A percentile compares a stretch with the other conserved stretches of the same genome.
Conservation (phyloP, 2,329 filamentous ascomycete genomes). For the Calonectria fujianensis region DNA sequence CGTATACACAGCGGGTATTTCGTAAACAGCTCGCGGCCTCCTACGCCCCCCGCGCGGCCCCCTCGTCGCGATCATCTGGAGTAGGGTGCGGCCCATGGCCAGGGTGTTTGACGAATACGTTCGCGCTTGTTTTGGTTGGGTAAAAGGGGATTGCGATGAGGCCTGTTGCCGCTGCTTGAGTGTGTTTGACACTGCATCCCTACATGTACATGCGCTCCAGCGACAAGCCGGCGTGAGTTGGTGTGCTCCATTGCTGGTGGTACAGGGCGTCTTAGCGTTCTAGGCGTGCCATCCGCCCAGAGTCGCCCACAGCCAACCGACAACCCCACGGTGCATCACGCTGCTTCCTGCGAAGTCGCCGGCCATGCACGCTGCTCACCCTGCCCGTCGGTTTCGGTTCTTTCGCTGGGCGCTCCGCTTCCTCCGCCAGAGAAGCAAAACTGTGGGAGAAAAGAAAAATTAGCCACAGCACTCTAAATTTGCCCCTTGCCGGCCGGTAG, state of each 20-base stretch:
- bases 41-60: conserved; percentile 24
- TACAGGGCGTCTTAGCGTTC: conserved; percentile 1
- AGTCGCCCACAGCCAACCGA: conserved; percentile 54
- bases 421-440: conserved; percentile 16
- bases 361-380: conserved; percentile 8
- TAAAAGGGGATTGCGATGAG: conserved; percentile 1
- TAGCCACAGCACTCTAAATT: conserved; percentile 15
- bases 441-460: not conserved
- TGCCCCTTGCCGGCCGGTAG: conserved; percentile 25
- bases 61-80: conserved; percentile 34
- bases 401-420: conserved; percentile 18
- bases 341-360: conserved; percentile 28
- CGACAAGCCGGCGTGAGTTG: conserved; percentile 5
- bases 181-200: conserved; percentile 13
- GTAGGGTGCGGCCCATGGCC: conserved; percentile 17
- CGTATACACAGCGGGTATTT: conserved; percentile 14
- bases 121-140: conserved; percentile 20
- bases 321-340: conserved; percentile 50
- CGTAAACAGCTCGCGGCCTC: not conserved
- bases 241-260: conserved; percentile 14
- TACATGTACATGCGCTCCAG: conserved; percentile 11
- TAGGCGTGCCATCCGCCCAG: conserved; percentile 30
- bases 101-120: conserved; percentile 23
- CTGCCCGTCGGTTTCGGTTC: conserved; percentile 33
- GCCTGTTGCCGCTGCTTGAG: conserved; percentile 18